phyloP scores from a whole-genome alignment of 2,329 filamentous ascomycete species.

The Fusarium burgessii region DNA sequence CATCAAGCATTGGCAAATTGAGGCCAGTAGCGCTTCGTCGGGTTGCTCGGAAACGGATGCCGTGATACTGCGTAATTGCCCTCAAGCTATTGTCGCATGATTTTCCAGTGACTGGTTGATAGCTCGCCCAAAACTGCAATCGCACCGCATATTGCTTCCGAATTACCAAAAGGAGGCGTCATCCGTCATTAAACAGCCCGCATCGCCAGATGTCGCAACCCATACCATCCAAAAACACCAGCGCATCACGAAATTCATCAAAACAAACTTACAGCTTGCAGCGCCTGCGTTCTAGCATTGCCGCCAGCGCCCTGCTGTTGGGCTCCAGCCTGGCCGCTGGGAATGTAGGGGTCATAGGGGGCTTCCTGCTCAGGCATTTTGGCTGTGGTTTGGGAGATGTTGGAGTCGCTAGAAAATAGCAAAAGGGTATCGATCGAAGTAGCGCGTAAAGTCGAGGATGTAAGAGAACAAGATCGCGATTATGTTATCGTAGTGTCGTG shows the following conservation, averaged over 20 bases:
- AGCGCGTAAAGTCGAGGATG: constrained; percentile 23
- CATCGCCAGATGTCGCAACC: constrained; percentile 32
- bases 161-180: constrained; percentile 14
- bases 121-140: not conserved
- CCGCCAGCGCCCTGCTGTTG: constrained; percentile 57
- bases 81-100: not conserved
- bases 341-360: constrained; percentile 92
- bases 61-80: not conserved
- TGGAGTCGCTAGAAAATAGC: constrained; percentile 27
- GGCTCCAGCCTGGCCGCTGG: constrained; percentile 68
- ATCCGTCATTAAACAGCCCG: constrained; percentile 20
- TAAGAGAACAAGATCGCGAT: constrained; percentile 15
- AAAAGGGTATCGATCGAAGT: constrained; percentile 32
- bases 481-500: constrained; percentile 28
- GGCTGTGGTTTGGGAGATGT: constrained; percentile 23
- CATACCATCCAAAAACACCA: constrained; percentile 26
- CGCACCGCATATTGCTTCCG: constrained; percentile 6
- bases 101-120: not conserved
- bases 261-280: constrained; percentile 80
- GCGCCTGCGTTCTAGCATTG: constrained; percentile 69
- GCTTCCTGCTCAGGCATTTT: constrained; percentile 67
- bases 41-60: not conserved
- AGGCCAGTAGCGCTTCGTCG: not conserved
- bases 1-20: not conserved
- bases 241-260: constrained; percentile 31